These are phyloP conservation scores for Saccharomycopsis hybrid DNA, from an alignment of 1,139 yeast genomes.

Conservation along the genomic window DNA sequence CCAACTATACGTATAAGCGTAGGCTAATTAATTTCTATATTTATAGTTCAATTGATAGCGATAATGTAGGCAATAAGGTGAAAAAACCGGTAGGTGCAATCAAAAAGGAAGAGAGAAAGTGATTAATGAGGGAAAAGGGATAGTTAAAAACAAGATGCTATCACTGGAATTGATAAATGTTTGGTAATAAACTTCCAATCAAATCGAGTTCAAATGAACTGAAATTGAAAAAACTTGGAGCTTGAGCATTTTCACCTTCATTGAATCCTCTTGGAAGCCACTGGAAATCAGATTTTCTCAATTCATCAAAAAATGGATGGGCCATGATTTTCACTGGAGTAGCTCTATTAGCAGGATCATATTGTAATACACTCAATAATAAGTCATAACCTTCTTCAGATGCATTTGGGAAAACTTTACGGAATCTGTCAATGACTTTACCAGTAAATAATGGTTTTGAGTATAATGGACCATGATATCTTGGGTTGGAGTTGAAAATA, in stretches of 20 bases:
- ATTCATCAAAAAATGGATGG: constrained; percentile 66
- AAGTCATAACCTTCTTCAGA: constrained; percentile 68
- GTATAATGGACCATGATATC: constrained; percentile 68
- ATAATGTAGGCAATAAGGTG: no score
- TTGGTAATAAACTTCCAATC: constrained; percentile 26
- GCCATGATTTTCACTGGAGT: constrained; percentile 62
- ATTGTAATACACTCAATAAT: constrained; percentile 60
- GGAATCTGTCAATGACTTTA: constrained; percentile 51
- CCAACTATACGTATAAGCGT: no score
- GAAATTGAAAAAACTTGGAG: constrained; percentile 36
- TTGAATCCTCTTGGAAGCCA: constrained; percentile 47
- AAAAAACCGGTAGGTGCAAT: no score
- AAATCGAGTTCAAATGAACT: constrained; percentile 36
- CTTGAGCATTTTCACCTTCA: constrained; percentile 26
- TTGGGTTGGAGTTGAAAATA: constrained; percentile 66
- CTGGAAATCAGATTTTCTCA: constrained; percentile 50
- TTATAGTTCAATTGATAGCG: no score
- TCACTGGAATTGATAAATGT: constrained; percentile 14
- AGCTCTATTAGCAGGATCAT: constrained; percentile 64
- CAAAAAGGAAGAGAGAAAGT: no score
- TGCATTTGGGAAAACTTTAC: constrained; percentile 62
- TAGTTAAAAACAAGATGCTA: neutral
- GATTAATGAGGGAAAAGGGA: neutral
- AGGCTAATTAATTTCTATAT: no score
- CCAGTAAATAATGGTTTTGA: constrained; percentile 63